These are phyloP conservation scores for Nakaseomyces sp. DNA, from an alignment of 1,139 yeast genomes.

Conservation along the genomic window DNA sequence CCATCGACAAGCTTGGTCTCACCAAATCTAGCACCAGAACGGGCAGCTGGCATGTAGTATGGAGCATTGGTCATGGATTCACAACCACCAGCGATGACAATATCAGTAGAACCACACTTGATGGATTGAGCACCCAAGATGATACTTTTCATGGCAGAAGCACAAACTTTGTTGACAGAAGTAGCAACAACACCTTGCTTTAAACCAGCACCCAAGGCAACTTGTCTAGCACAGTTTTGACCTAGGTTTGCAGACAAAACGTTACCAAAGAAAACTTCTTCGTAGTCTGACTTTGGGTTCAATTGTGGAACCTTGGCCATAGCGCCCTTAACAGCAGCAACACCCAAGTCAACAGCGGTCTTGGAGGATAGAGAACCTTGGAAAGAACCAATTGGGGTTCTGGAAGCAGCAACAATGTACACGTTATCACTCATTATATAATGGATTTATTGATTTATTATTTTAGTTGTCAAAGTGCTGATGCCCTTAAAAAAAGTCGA, in stretches of 20 bases:
- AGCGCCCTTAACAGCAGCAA: conserved; percentile 85
- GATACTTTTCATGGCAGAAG: conserved; percentile 89
- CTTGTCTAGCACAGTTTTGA: conserved; percentile 98
- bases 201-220: conserved; percentile 83
- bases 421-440: conserved; percentile 40
- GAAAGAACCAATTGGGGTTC: conserved; percentile 94
- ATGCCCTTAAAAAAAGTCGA: neutral
- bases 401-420: conserved; percentile 80
- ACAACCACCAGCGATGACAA: conserved; percentile 94
- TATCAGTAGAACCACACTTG: conserved; percentile 80
- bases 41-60: conserved; percentile 78
- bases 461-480: neutral
- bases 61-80: conserved; percentile 97
- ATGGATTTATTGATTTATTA: neutral
- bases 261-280: conserved; percentile 87
- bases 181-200: conserved; percentile 73
- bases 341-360: conserved; percentile 76
- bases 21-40: conserved; percentile 86
- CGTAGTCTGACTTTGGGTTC: conserved; percentile 61
- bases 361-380: conserved; percentile 74
- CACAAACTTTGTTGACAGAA: conserved; percentile 93
- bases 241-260: conserved; percentile 91
- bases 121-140: conserved; percentile 88
- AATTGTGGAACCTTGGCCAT: conserved; percentile 74
- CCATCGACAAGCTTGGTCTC: conserved; percentile 75